Base-by-base conservation (phyloP, 2,329 filamentous ascomycete genomes). In the Setomelanomma holmii region DNA sequence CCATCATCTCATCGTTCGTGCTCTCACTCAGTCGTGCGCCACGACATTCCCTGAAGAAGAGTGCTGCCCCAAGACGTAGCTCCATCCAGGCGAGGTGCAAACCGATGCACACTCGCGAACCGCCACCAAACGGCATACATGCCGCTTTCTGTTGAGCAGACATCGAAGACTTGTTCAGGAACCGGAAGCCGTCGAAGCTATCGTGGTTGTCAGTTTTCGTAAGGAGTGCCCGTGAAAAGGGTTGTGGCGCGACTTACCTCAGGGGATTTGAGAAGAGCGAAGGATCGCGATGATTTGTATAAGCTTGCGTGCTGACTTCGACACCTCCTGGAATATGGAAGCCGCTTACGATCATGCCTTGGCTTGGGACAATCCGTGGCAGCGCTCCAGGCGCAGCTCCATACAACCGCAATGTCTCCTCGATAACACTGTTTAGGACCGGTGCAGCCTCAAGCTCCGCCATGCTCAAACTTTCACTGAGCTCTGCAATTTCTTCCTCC, bases 71-170 rank as follows among this genome's bases (percentile, higher is more conserved):
- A 17, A 83, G 73, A 4, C 82, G 76, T 22, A 86, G 66, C 60
- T 86, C 83, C 66, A 83, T 82, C 14, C 74, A 72, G 0, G 88
- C 87, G 58, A 90, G 83, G 61, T 89, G 86, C 2, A 85, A 82
- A 0, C 87, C 88, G 4, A 90, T 76, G 58, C 88, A 90, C 74
- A 87, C 85, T 21, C 86, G 77, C 0, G 86, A 85, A 0, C 87
- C 87, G 14, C 82, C 87, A 1, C 86, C 84, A 68, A 90, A 90
- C 0, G 86, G 85, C 79, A 85, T 85, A 55, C 86, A 89, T 19
- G 83, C 82, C 5, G 81, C 78, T 45, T 82, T 79, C 6, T 68
- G 66, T 12, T 53, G 52, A 4, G 56, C 39, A 14, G 61, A 55
- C 35, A 62, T 41, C 8, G 24, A 53, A 17, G 55, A 46, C 14